Evolutionary conservation across 2,329 filamentous ascomycete species (phyloP), one percentile per base, ranked within the genome.

Genomic region (Raffaelea albimanens): DNA sequence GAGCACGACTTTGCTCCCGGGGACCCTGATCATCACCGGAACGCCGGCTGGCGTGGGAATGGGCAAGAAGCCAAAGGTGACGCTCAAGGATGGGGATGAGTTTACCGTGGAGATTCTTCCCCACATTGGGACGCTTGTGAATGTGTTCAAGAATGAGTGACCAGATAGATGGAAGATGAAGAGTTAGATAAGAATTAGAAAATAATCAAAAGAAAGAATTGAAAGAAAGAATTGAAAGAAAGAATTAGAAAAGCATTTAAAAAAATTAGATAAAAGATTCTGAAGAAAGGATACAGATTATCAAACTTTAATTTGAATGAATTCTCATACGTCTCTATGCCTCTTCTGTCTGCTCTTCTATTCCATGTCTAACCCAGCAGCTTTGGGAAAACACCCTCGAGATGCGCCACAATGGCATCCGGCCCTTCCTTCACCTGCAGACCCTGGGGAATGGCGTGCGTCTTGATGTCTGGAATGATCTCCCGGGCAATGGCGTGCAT

Each of bases 371-470:
- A 44, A 38, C 34, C 58, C 25, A 62, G 41, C 10, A 62, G 46
- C 9, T 40, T 40, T 2, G 67, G 68, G 16, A 71, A 53, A 45
- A 68, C 59, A 53, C 69, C 66, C 36, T 66, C 59, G 41, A 78
- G 58, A 56, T 71, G 72, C 45, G 75, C 71, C 1, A 78, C 71
- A n/a, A 78, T 64, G 3, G 70, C 74, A 58, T 78, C 74, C 0
- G 74, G 73, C 0, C 75, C 75, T 46, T 62, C 66, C 51, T 75
- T 64, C 2, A 74, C 70, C 53, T 78, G 73, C 45, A 79, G 55
- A 0, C 75, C 75, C 29, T 73, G 67, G 0, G 75, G 75, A 43
- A 78, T 70, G 1, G 72, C 72, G 56, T 75, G 67, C 1, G 69
- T 73, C 57, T 69, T 72, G 51, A 77, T 67, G 10, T 66, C 64